Evolutionary conservation across 805 yeast species (phyloP).

Genomic region (Zygosaccharomyces pseudorouxii): DNA sequence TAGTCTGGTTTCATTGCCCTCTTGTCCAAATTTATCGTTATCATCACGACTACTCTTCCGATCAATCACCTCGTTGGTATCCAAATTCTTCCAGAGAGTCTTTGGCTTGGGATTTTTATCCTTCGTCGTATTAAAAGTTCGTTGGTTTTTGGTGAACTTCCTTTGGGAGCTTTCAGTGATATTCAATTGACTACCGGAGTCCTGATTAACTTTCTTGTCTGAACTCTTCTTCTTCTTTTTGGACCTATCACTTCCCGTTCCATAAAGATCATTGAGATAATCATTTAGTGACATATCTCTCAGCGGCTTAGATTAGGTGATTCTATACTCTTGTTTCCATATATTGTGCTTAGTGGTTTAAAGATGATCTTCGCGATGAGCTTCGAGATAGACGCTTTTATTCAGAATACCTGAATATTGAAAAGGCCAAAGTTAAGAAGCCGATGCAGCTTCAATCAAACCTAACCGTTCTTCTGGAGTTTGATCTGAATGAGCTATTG

Average conservation of each 20-base stretch:
- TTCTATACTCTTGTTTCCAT: neutral
- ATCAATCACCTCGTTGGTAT: conserved; percentile 22
- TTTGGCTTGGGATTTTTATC: neutral
- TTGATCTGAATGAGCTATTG: conserved; percentile 21
- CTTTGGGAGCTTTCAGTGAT: conserved; percentile 19
- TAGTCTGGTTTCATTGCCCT: conserved; percentile 12
- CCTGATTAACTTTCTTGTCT: conserved; percentile 25
- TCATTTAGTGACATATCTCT: conserved; percentile 42
- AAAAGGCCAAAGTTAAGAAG: neutral
- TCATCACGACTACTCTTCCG: neutral
- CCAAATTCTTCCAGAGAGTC: conserved; percentile 32
- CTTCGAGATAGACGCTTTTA: neutral
- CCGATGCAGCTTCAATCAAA: conserved; percentile 11
- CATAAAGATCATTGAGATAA: conserved; percentile 44
- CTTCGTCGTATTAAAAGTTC: neutral
- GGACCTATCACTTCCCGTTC: conserved; percentile 21
- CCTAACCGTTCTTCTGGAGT: conserved; percentile 10
- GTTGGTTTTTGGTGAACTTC: conserved; percentile 13
- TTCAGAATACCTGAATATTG: neutral
- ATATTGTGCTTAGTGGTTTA: neutral
- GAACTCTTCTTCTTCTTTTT: conserved; percentile 28
- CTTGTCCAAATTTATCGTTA: conserved; percentile 1
- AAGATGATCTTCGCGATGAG: neutral
- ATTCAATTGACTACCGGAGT: conserved; percentile 10
- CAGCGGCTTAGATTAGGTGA: neutral